Percentiles rank a stretch among this genome's conserved stretches.
Evolutionary conservation across 2,329 filamentous ascomycete species (phyloP).

Genomic region (Alternaria brassicae): DNA sequence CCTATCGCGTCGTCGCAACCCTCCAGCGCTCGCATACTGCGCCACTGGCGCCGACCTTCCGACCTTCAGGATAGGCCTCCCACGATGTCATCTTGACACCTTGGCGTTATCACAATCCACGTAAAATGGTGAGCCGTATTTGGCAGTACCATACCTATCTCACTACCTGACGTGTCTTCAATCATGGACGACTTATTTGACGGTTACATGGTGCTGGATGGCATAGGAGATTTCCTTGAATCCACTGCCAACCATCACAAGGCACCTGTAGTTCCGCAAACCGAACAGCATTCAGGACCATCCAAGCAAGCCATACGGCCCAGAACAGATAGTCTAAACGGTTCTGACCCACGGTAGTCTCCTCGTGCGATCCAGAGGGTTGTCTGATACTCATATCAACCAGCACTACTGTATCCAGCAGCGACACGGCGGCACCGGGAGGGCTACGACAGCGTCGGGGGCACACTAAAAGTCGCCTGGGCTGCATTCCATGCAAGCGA

Average conservation of each 20-base stretch:
- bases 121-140: neutral
- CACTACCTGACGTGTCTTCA: neutral
- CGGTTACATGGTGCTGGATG: conserved; percentile 24
- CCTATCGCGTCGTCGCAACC: conserved; percentile 4
- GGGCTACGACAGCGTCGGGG: conserved; percentile 26
- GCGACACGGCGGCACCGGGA: neutral
- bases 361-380: neutral
- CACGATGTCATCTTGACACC: conserved; percentile 6
- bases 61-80: conserved; percentile 6
- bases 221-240: conserved; percentile 12
- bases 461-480: conserved; percentile 73
- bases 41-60: conserved; percentile 10
- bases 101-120: neutral
- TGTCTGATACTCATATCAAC: neutral
- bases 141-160: neutral
- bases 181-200: conserved; percentile 26
- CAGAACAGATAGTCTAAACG: neutral
- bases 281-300: neutral
- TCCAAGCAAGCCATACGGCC: neutral
- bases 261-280: neutral
- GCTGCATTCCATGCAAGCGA: conserved; percentile 70
- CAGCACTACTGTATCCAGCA: neutral
- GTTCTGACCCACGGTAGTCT: conserved; percentile 4
- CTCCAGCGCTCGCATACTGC: conserved; percentile 6
- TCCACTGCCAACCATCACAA: neutral